Percentiles rank a stretch among this genome's conserved stretches.
These are phyloP conservation scores for Phytophthora tubulina DNA, from an alignment of 352 stramenopile species.

Conservation along the genomic window DNA sequence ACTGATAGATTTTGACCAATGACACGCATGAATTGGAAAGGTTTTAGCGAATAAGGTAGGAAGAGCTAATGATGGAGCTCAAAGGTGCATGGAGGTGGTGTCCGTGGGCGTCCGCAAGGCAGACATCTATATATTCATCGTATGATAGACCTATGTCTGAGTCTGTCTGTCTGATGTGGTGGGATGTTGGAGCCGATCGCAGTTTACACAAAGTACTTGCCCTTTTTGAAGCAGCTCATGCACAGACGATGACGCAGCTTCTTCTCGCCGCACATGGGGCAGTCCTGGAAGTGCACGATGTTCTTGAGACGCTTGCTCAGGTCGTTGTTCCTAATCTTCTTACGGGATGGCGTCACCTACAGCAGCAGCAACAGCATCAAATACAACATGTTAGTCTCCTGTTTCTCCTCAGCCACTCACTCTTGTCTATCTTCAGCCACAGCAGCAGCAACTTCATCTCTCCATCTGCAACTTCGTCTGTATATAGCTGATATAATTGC, in stretches of 20 bases:
- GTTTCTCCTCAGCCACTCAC: background rate
- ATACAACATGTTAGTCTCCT: slow-evolving; percentile 10
- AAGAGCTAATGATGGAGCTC: background rate
- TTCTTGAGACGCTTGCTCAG: slow-evolving; percentile 90
- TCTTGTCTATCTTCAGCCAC: slow-evolving; percentile 1
- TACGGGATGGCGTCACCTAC: slow-evolving; percentile 87
- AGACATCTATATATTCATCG: slow-evolving; percentile 51
- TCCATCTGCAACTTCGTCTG: background rate
- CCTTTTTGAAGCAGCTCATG: slow-evolving; percentile 94
- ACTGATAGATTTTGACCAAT: slow-evolving; percentile 28
- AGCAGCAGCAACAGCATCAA: slow-evolving; percentile 22
- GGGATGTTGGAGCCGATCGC: slow-evolving; percentile 3
- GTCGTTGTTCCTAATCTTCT: slow-evolving; percentile 91
- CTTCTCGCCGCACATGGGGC: slow-evolving; percentile 85
- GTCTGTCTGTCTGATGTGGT: slow-evolving; percentile 11
- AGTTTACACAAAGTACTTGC: slow-evolving; percentile 91
- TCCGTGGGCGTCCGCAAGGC: slow-evolving; percentile 20
- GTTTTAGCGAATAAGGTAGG: slow-evolving; percentile 28
- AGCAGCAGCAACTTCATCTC: slow-evolving; percentile 3
- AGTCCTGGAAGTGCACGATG: slow-evolving; percentile 92
- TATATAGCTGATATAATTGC: background rate
- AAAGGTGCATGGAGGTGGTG: background rate
- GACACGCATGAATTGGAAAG: slow-evolving; percentile 1
- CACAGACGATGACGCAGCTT: slow-evolving; percentile 90
- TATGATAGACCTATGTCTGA: slow-evolving; percentile 1